phyloP scores from a whole-genome alignment of 441 rosid species.

The Capsella rubella region DNA sequence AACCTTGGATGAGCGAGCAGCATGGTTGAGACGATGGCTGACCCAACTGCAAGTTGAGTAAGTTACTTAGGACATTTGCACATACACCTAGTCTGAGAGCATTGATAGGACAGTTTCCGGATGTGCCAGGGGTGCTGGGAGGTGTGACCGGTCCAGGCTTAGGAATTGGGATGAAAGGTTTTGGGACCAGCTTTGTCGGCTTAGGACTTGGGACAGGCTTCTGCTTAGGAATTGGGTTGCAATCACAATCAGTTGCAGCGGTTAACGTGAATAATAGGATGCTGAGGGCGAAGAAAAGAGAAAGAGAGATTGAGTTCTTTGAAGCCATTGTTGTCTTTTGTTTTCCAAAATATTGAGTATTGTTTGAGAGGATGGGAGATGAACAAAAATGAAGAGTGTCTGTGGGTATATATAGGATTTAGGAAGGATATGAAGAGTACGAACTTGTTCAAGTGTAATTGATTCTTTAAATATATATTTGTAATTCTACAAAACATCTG shows the following conservation, averaged over 20 bases:
- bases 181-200: neutral
- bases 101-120: constrained; percentile 61
- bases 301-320: constrained; percentile 41
- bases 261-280: constrained; percentile 48
- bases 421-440: constrained; percentile 21
- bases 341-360: neutral
- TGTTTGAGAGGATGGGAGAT: constrained; percentile 23
- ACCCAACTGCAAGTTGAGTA: constrained; percentile 55
- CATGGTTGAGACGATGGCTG: constrained; percentile 50
- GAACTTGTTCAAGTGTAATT: constrained; percentile 25
- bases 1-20: constrained; percentile 54
- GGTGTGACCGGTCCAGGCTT: neutral
- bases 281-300: constrained; percentile 46
- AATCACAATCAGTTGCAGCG: constrained; percentile 44
- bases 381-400: constrained; percentile 21
- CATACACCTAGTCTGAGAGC: constrained; percentile 59
- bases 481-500: neutral
- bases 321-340: constrained; percentile 29
- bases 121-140: constrained; percentile 8
- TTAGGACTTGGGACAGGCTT: neutral
- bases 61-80: constrained; percentile 49
- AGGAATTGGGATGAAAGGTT: constrained; percentile 1
- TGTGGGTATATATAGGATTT: constrained; percentile 32
- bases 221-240: constrained; percentile 33
- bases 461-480: neutral